Evolutionary conservation across 176 grass and related monocot species (phyloP), one percentile per base, ranked within the genome.

Genomic region (Zoysia pacifica): DNA sequence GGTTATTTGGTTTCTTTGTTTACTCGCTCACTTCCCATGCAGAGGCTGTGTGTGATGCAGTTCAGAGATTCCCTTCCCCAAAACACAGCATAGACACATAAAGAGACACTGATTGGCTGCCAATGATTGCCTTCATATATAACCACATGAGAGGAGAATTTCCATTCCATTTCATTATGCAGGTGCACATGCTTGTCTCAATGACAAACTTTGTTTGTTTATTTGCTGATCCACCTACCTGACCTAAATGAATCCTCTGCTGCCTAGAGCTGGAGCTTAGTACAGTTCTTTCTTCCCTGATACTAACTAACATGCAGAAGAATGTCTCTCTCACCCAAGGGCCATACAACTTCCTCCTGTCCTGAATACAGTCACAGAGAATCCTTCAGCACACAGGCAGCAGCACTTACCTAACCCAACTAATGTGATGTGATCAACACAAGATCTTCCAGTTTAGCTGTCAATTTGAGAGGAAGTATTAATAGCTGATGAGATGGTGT

Each of bases 111-210:
- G 87, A 77, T 82, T 63, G 73, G 73, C 13, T 62, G 51, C 60
- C 73, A 89, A 89, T 89, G 73, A 90, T 90, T 90, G 83, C 67
- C 41, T 59, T 66, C 51, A 65, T 81, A 81, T 85, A 19, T 36
- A 9, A 81, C 81, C 79, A 89, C 83, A 82, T 82, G 83, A 78
- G 59, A 86, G 66, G 61, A 82, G 52, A 82, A 86, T 86, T 28
- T 64, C 55, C 58, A 51, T 69, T 15, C 47, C 41, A 65, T 89
- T 84, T 49, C 76, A 85, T 89, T 69, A 69, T 82, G 73, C 73
- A 73, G 28, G 59, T 54, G 61, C 67, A 41, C 69, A 81, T 74
- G 81, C 52, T 55, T 62, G 41, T 62, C 45, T 78, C 44, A 11
- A 40, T 61, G 49, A 42, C 69, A 69, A 12, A 28, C 69, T 47